Evolutionary conservation across 768 basidiomycete genomes (phyloP), one percentile per base, ranked within the genome.

Genomic region (Lactarius evosmus): DNA sequence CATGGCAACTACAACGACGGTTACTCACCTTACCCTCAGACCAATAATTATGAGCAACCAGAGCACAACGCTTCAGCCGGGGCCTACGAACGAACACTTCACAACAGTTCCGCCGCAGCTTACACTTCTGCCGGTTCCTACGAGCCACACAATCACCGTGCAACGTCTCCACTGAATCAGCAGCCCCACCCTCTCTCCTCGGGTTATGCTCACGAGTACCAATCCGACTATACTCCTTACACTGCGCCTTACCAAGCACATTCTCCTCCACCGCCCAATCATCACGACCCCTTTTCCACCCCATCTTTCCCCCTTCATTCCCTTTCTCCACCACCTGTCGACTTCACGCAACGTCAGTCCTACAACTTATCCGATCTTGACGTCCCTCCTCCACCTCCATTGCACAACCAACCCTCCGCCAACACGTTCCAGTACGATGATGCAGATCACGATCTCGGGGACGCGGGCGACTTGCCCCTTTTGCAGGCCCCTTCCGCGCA

Each of bases 401-500:
- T 49, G 55, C 33, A 34, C 50, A 56, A 34, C 22, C 71, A 29
- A 69, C 59, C 53, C 17, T 66, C 61, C 22, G 63, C 12, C 38
- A 56, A 33, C 17, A 57, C 61, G 16, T 66, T 68, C 25, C 67
- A 58, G 69, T 63, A 82, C 51, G 77, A 78, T 7, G 55, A 46
- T 11, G 33, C 2, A 0, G 74, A 76, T 2, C 74, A 77, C 25
- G 72, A 76, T 2, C 41, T 72, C 12, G 69, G 59, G 2, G 87
- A 89, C 44, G 69, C 79, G 0, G 88, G 86, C 11, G 88, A 89
- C 63, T 86, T 89, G 33, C 88, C 89, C 0, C 78, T 91, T 9
- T 74, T 91, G 30, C 68, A 73, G n/a, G 59, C 68, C 29, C 68
- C 68, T 8, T 61, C 66, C 3, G 22, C 29, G 2, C 62, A 25